Evolutionary conservation across 306 rosid genomes (phyloP).

Genomic region (Citrullus mucosospermus): DNA sequence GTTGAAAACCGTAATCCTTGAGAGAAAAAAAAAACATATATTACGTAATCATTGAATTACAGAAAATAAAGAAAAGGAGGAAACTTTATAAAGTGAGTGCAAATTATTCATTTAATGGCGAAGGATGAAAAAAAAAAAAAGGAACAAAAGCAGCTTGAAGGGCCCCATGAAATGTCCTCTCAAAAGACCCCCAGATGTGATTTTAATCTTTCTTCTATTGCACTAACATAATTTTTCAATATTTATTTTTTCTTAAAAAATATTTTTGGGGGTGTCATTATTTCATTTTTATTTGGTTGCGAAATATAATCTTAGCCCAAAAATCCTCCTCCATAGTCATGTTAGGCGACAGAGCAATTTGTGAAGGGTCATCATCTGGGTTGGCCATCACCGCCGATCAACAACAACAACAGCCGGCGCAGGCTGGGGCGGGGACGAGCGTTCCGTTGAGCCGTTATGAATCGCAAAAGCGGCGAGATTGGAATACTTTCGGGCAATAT

Average conservation of each 20-base stretch:
- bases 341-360: conserved; percentile 30
- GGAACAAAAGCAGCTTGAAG: conserved; percentile 35
- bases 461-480: conserved; percentile 75
- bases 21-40: neutral
- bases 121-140: neutral
- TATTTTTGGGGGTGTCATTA: neutral
- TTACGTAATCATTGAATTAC: neutral
- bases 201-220: conserved; percentile 60
- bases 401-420: conserved; percentile 2
- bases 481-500: conserved; percentile 89
- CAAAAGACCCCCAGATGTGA: conserved; percentile 62
- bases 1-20: neutral
- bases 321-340: conserved; percentile 22
- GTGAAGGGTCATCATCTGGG: conserved; percentile 28
- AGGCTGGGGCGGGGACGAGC: no score
- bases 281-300: conserved; percentile 6
- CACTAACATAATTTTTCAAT: conserved; percentile 25
- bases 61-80: neutral
- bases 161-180: conserved; percentile 80
- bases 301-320: conserved; percentile 1
- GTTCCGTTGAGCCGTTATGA: conserved; percentile 66
- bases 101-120: neutral
- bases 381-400: conserved; percentile 9
- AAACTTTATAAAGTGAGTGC: neutral
- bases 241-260: neutral